Base-by-base conservation (phyloP, 2,329 filamentous ascomycete genomes). In the Botrytis fabae region DNA sequence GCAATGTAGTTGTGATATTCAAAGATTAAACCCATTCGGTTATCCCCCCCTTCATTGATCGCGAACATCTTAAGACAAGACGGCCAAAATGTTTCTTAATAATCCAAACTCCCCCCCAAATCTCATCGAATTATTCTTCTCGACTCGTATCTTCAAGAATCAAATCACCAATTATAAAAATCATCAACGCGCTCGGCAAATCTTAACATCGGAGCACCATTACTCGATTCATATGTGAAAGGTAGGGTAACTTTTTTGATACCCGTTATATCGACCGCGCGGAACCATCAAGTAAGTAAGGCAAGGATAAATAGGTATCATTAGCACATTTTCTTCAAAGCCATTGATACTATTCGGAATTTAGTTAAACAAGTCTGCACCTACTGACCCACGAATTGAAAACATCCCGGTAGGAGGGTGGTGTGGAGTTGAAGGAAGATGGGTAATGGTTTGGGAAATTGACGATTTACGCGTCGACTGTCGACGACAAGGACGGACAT, bases 121-220 rank as follows among this genome's bases (percentile, higher is more conserved):
- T 14, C 5, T 14, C 10, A 48, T 65, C 42, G 62, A 65, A 46
- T 48, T 9, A 48, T 48, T 65, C 28, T 9, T 38, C 32, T 35
- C 16, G 14, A n/a, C 28, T 51, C 4, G 7, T 32, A 66, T 38
- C 46, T n/a, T 25, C 22, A 51, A 51, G 25, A 16, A 54, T 54
- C 12, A 1, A 35, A n/a, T 7, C 16, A 38, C 42, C 18, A 51
- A 38, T 25, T 14, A n/a, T 40, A 25, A 44, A 32, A 8, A 46
- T 54, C 35, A 32, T 62, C 32, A 46, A 61, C 32, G 57, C 59
- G 28, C 25, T 59, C 69, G 44, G 59, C 16, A 63, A 70, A 51
- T 62, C 44, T 38, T 63, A 32, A 63, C 54, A 25, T 70, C 57
- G 59, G 69, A 63, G 57, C n/a, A 70, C 10, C 2, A 62, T 70